These are phyloP conservation scores for Leccinellum luteum DNA, from an alignment of 768 basidiomycete genomes.

Conservation along the genomic window DNA sequence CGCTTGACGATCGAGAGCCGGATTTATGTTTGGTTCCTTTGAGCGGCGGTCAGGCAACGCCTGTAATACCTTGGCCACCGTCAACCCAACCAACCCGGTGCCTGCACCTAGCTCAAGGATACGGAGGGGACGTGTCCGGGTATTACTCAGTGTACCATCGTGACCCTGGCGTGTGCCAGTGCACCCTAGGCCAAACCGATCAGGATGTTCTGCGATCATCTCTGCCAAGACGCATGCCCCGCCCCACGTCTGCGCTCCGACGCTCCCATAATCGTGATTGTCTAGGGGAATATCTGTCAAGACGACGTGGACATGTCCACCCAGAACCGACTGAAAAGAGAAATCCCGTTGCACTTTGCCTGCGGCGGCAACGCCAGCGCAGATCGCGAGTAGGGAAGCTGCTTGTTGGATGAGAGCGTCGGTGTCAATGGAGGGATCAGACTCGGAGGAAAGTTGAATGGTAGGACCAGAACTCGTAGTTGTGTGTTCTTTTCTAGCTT, in stretches of 20 bases:
- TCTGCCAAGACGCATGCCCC: slow-evolving; percentile 79
- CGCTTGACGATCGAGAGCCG: not conserved
- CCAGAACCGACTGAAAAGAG: slow-evolving; percentile 34
- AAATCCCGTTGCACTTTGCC: slow-evolving; percentile 56
- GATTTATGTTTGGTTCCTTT: not conserved
- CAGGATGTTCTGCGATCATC: slow-evolving; percentile 59
- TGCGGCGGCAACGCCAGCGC: slow-evolving; percentile 61
- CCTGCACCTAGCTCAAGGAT: slow-evolving; percentile 58
- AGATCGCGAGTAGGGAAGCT: slow-evolving; percentile 61
- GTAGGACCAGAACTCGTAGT: not conserved
- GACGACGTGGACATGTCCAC: slow-evolving; percentile 34
- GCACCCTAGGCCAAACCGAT: slow-evolving; percentile 42
- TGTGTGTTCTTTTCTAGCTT: slow-evolving; percentile 6
- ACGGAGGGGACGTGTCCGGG: slow-evolving; percentile 24
- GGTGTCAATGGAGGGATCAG: not conserved
- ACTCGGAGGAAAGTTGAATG: not conserved
- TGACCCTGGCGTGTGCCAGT: not conserved
- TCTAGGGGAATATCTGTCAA: slow-evolving; percentile 69
- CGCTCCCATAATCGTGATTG: slow-evolving; percentile 65
- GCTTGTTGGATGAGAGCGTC: slow-evolving; percentile 51
- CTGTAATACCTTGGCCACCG: slow-evolving; percentile 34
- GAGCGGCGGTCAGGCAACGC: not conserved
- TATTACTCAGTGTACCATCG: not conserved
- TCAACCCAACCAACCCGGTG: slow-evolving; percentile 51
- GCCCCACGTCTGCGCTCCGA: slow-evolving; percentile 90